Percentiles rank a stretch among this genome's conserved stretches.
These are phyloP conservation scores for Fusarium buxicola DNA, from an alignment of 2,329 filamentous ascomycete species.

Conservation along the genomic window DNA sequence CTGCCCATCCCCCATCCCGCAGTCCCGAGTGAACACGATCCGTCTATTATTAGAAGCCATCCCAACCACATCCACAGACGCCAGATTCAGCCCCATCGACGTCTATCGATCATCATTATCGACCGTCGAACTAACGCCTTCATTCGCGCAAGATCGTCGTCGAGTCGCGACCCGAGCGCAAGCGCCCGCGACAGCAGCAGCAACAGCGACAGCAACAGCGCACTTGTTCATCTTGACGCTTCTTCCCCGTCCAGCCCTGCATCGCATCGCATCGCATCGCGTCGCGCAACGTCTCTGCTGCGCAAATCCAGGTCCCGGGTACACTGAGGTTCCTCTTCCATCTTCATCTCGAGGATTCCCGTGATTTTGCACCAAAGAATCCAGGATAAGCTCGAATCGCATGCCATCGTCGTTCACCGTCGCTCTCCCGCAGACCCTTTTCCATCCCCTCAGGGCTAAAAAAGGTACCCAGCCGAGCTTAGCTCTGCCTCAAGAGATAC, in stretches of 20 bases:
- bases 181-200: conserved; percentile 4
- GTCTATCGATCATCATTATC: conserved; percentile 35
- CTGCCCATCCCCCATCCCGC: conserved; percentile 38
- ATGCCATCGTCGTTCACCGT: conserved; percentile 26
- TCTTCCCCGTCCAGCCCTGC: background rate
- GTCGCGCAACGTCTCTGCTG: conserved; percentile 26
- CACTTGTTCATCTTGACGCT: too few species aligned
- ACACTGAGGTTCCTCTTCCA: background rate
- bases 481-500: conserved; percentile 24
- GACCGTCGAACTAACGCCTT: conserved; percentile 16
- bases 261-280: conserved; percentile 32
- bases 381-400: conserved; percentile 26
- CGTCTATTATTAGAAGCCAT: conserved; percentile 49
- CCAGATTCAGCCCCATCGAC: conserved; percentile 49
- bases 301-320: background rate
- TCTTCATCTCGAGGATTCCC: conserved; percentile 14
- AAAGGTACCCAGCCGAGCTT: conserved; percentile 23
- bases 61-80: conserved; percentile 40
- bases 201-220: too few species aligned
- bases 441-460: conserved; percentile 35
- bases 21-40: conserved; percentile 46
- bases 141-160: conserved; percentile 2
- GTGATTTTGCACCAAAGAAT: conserved; percentile 14
- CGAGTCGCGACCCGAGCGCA: conserved; percentile 17
- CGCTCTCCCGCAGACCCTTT: conserved; percentile 10